phyloP scores from a whole-genome alignment of 768 basidiomycete genomes.

The Vishniacozyma victoriae region DNA sequence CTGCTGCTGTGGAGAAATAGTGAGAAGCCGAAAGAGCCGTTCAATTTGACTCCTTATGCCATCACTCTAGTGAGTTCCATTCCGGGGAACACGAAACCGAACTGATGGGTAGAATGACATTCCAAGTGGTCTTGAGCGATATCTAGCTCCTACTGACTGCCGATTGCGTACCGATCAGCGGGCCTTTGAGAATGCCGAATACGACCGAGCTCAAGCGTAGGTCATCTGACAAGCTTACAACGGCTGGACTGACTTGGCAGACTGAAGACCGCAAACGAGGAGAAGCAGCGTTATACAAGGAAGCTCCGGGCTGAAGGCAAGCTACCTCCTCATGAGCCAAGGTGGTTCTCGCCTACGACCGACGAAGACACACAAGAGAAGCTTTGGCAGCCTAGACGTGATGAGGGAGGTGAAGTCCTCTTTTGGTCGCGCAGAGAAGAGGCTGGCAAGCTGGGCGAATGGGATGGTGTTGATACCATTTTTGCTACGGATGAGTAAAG shows the following conservation, averaged over 20 bases:
- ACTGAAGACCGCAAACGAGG: slow-evolving; percentile 54
- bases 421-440: slow-evolving; percentile 78
- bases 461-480: slow-evolving; percentile 71
- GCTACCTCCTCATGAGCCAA: slow-evolving; percentile 64
- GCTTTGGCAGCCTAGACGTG: slow-evolving; percentile 68
- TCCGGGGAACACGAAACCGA: background rate
- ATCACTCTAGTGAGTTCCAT: slow-evolving; percentile 58
- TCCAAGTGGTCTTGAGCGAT: slow-evolving; percentile 63
- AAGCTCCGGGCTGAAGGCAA: slow-evolving; percentile 68
- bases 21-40: slow-evolving; percentile 71
- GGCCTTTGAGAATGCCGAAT: slow-evolving; percentile 82
- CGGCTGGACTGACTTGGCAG: slow-evolving; percentile 7
- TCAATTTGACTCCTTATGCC: slow-evolving; percentile 92
- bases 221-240: slow-evolving; percentile 47
- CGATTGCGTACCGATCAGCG: slow-evolving; percentile 86
- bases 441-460: slow-evolving; percentile 48
- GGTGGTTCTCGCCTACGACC: slow-evolving; percentile 79
- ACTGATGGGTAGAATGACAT: slow-evolving; percentile 60
- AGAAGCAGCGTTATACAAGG: slow-evolving; percentile 69
- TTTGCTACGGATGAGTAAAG: slow-evolving; percentile 51
- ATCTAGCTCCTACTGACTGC: slow-evolving; percentile 83
- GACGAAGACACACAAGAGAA: slow-evolving; percentile 86
- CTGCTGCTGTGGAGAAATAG: slow-evolving; percentile 90
- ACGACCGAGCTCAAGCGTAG: slow-evolving; percentile 71
- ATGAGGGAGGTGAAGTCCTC: slow-evolving; percentile 54